Evolutionary conservation across 2,329 filamentous ascomycete species (phyloP), one percentile per base, ranked within the genome.

Genomic region (Cordyceps farinosa): DNA sequence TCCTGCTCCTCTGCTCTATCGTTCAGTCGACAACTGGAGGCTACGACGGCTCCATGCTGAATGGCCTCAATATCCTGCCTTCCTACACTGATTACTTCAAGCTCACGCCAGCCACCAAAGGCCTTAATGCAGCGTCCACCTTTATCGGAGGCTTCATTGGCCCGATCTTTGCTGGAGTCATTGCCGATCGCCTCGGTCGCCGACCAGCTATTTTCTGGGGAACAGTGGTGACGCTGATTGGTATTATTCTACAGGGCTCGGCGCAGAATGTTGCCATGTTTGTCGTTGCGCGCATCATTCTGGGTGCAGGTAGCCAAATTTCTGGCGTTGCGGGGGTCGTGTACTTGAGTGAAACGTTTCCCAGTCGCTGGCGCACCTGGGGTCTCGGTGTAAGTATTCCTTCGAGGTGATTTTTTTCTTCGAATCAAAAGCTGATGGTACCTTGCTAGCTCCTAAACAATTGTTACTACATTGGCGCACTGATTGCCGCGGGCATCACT

Each of bases 31-130:
- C 61, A 1, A 67, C 64, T 0, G 59, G 65, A 36, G 75, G 78
- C 30, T 80, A 80, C 59, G 80, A 83, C 63, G 77, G 78, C 2
- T 83, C 80, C 2, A 81, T 85, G 74, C 75, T 85, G 72, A 85
- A 85, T 64, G 82, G 81, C 0, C 75, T 87, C 30, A 83, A 85
- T 64, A 85, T 87, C 64, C 70, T 87, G 17, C 82, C 83, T 0
- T 79, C 78, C 0, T 87, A 86, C 69, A 79, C 76, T 0, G 76
- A 83, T 44, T 86, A 86, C 69, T 86, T 87, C 72, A 67, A 77
- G 4, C 77, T 86, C 8, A 84, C 73, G n/a, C 70, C 79, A 0
- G 78, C 80, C 0, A 84, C 82, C 0, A 81, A 77, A 0, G 82
- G 80, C 3, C 75, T 87, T 17, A 84, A 85, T 66, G 86, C 82